Evolutionary conservation across 805 yeast genomes (phyloP), one percentile per base, ranked within the genome.

Genomic region (Metschnikowia santaceciliae): DNA sequence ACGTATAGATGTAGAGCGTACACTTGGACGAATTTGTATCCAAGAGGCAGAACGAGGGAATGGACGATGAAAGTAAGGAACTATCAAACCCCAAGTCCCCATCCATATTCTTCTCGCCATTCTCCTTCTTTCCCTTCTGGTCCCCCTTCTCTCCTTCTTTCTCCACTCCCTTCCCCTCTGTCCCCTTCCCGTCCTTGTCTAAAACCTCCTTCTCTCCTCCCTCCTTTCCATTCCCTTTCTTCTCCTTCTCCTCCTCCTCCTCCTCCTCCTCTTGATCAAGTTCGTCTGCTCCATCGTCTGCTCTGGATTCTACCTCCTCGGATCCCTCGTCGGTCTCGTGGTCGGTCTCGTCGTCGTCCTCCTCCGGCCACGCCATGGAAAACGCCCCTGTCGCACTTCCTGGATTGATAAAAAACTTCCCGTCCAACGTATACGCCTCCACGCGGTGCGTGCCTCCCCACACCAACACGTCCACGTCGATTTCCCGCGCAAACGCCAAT

Each of bases 331-430:
- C 42, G 11, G 39, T 44, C 19, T 64, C 70, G 8, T 45, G 45
- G 38, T 47, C 42, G 10, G 41, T 46, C 19, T 64, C 70, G 8
- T 45, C 46, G 20, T 17, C 17, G 1, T 17, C 17, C 17, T 73
- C 76, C 51, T 83, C 83, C 70, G 83, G 81, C 61, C 83, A 85
- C 46, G 66, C 70, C 32, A 87, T 78, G 40, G 79, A 78, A 57
- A 79, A 82, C 0, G 97, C 97, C 23, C 99, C 99, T 0, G 97
- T 91, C 39, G 96, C 96, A 63, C 96, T 86, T 0, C 99, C 99
- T 0, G 99, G 98, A 65, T 89, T 92, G n/a, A 94, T 79, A 62
- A 94, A 94, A 66, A 91, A 89, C 68, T 88, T 89, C 20, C 95
- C 96, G 57, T 90, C 98, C 51, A 91, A 71, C 8, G 94, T 88